A percentile compares a stretch with the other conserved stretches of the same genome.
Conservation (phyloP, 257 asterid species). For the Rehmannia glutinosa region DNA sequence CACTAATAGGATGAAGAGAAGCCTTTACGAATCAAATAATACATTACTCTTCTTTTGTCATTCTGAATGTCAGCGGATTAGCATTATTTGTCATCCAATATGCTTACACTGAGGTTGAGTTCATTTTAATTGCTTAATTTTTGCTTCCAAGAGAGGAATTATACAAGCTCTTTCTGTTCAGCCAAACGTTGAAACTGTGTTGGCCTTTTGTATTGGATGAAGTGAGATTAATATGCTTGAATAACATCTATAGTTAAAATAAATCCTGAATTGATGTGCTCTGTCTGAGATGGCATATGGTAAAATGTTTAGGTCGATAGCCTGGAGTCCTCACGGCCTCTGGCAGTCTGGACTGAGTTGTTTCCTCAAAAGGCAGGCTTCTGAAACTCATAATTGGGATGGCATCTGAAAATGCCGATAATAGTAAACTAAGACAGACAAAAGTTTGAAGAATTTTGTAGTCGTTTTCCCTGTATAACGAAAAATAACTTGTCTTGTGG, state of each 20-base stretch:
- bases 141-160: neutral
- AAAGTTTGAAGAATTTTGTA: neutral
- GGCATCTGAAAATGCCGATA: neutral
- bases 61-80: neutral
- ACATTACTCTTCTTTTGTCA: neutral
- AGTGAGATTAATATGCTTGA: neutral
- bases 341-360: neutral
- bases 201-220: neutral
- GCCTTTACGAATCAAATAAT: neutral
- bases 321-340: neutral
- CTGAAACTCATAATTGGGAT: too few species aligned
- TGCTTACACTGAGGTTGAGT: neutral
- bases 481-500: neutral
- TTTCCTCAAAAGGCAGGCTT: constrained; percentile 13
- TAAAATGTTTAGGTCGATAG: neutral
- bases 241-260: constrained; percentile 7
- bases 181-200: neutral
- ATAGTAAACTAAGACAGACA: neutral
- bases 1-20: neutral
- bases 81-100: neutral
- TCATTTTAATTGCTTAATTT: neutral
- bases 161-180: neutral
- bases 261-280: neutral
- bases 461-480: neutral
- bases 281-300: constrained; percentile 2